Conservation (phyloP, 768 basidiomycete species). For the Amanita rubescens region DNA sequence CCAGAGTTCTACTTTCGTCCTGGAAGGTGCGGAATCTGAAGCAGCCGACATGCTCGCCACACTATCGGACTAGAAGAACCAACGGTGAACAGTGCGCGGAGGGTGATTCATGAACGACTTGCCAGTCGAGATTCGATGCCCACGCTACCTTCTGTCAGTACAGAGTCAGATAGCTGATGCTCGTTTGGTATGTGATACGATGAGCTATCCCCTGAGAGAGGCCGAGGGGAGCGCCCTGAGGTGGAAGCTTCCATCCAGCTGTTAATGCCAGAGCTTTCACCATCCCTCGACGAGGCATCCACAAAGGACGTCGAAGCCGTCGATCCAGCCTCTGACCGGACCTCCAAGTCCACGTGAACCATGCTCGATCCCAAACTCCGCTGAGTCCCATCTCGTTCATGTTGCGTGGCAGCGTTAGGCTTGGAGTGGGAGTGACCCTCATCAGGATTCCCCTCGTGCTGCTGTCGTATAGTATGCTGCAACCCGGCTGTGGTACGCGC, state of each 20-base stretch:
- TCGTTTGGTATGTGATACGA: slow-evolving; percentile 11
- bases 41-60: slow-evolving; percentile 19
- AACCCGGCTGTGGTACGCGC: slow-evolving; percentile 8
- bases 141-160: slow-evolving; percentile 22
- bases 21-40: slow-evolving; percentile 26
- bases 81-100: not conserved
- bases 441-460: too few species aligned
- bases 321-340: slow-evolving; percentile 38
- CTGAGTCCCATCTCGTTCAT: not conserved
- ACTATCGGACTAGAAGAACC: slow-evolving; percentile 26
- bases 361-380: slow-evolving; percentile 20
- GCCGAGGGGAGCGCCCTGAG: not conserved
- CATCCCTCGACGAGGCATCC: slow-evolving; percentile 36
- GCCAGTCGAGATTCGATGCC: slow-evolving; percentile 13
- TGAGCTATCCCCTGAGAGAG: not conserved
- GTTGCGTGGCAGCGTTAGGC: not conserved
- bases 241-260: slow-evolving; percentile 25
- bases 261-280: slow-evolving; percentile 26
- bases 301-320: slow-evolving; percentile 18
- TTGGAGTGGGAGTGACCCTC: slow-evolving; percentile 2
- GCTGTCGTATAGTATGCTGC: slow-evolving; percentile 8
- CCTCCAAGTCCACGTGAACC: slow-evolving; percentile 32
- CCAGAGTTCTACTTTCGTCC: slow-evolving; percentile 84
- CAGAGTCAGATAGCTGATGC: slow-evolving; percentile 31
- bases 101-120: not conserved